Evolutionary conservation across 2,329 filamentous ascomycete species (phyloP), one percentile per base, ranked within the genome.

Genomic region (Microcyclosporella mali): DNA sequence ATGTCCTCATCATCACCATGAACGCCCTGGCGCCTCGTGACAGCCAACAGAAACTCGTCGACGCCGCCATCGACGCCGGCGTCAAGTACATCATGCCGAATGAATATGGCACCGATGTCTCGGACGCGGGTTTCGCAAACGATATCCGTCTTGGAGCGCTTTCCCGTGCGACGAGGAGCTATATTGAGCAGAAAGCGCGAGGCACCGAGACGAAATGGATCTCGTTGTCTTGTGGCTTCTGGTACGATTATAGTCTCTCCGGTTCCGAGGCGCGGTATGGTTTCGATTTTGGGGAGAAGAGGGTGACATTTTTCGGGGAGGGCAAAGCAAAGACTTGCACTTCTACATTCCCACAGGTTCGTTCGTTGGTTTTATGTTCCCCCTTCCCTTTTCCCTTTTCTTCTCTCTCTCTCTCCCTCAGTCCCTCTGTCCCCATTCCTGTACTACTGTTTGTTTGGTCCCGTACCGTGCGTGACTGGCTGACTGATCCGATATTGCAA

Each of bases 321-420:
- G 81, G 81, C 0, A 70, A 68, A 14, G 71, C 67, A 1, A 69
- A 62, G 38, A 74, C 82, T 52, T 77, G 73, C 49, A 73, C 67
- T 0, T 77, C 73, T 11, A 84, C 82, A 0, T 78, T 75, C 69
- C 50, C 64, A 4, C 79, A 83, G 62, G 64, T 71, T 51, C n/a
- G n/a, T n/a, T n/a, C n/a, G n/a, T n/a, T n/a, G n/a, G n/a, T n/a
- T n/a, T n/a, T n/a, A n/a, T n/a, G n/a, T n/a, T n/a, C n/a, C n/a
- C n/a, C n/a, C n/a, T n/a, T n/a, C n/a, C n/a, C n/a, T n/a, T n/a
- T n/a, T n/a, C n/a, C n/a, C n/a, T n/a, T n/a, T n/a, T 0, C 41
- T 62, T 15, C 58, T 52, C 30, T 21, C 4, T 36, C 10, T 21
- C 18, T 7, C 17, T n/a, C n/a, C n/a, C n/a, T n/a, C n/a, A n/a